Base-by-base conservation (phyloP, 2,329 filamentous ascomycete species). In the Tolypocladium capitatum region DNA sequence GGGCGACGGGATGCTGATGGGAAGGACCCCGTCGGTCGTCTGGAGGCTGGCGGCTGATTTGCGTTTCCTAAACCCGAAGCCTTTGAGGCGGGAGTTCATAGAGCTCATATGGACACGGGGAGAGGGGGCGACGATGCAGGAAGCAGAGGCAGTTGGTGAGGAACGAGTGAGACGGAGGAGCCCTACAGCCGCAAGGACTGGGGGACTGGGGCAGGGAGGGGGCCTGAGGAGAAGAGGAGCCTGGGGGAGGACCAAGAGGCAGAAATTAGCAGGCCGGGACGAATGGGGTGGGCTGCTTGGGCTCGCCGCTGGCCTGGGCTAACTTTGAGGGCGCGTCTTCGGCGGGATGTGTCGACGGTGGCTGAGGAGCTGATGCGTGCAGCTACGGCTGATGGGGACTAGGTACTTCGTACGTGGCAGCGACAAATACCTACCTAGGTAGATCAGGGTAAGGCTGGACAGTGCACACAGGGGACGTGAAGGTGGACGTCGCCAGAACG, bases 31-130 rank as follows among this genome's bases (percentile, higher is more conserved):
- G 63, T 74, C 69, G 63, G 68, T 62, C 62, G 67, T 69, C 56
- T 75, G 73, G 60, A 78, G 76, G 66, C 74, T 79, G 64, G 75
- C 73, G 60, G 74, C 74, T 61, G 82, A 83, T 74, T 81, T 85
- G 69, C 84, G 82, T 78, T 85, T 86, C 71, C 83, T 83, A 74
- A 86, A 84, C 70, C 84, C 83, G 72, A 88, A 76, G 75, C 78
- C 78, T 75, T 86, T 85, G 67, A 87, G 80, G 69, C 83, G 81
- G 66, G 80, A 78, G 74, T 86, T 86, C 79, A 85, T 78, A 75
- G 81, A 86, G 76, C 78, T 85, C 82, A 86, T 85, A 65, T 63
- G 63, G 66, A 63, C 64, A 54, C 55, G 54, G 54, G 53, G 55
- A 55, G 55, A 42, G 24, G 46, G 45, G 44, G 44, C n/a, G 42